phyloP scores from a whole-genome alignment of 169 alveolate genomes.

The Cryptosporidium canis region DNA sequence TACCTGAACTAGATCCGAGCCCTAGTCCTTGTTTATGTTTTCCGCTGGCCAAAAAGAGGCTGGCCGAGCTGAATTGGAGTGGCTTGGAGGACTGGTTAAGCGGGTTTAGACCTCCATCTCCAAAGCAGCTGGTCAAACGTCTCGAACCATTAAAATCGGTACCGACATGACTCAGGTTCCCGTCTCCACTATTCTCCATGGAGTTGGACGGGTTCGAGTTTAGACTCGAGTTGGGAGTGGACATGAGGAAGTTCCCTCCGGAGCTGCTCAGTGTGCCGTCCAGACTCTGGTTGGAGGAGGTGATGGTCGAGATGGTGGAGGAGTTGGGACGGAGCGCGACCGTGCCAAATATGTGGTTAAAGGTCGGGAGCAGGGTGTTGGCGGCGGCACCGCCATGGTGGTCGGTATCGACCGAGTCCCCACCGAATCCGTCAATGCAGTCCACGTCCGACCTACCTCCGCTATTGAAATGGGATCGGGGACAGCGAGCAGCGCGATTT shows the following conservation, averaged over 20 bases:
- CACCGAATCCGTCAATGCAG: too few relatives aligned
- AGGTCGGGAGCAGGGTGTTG: too few relatives aligned
- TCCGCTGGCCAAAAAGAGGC: too few relatives aligned
- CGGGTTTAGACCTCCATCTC: too few relatives aligned
- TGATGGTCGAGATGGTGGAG: constrained; percentile 8
- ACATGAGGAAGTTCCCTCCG: background rate
- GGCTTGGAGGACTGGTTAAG: too few relatives aligned
- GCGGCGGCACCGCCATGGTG: background rate
- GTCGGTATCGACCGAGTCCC: too few relatives aligned
- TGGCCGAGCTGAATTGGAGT: too few relatives aligned
- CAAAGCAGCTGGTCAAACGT: too few relatives aligned
- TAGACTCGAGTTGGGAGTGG: constrained; percentile 11
- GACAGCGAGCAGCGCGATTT: background rate
- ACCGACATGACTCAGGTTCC: too few relatives aligned
- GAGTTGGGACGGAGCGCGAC: constrained; percentile 24
- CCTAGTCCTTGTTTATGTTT: background rate
- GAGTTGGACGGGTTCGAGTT: background rate
- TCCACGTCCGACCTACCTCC: too few relatives aligned
- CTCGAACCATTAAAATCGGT: too few relatives aligned
- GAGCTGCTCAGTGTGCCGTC: constrained; percentile 4
- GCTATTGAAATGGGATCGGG: too few relatives aligned
- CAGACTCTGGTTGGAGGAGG: constrained; percentile 32
- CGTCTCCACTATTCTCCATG: background rate
- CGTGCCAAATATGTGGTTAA: background rate
- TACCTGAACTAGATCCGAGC: background rate